phyloP scores from a whole-genome alignment of 2,329 filamentous ascomycete genomes.

The Penicillium sp. region DNA sequence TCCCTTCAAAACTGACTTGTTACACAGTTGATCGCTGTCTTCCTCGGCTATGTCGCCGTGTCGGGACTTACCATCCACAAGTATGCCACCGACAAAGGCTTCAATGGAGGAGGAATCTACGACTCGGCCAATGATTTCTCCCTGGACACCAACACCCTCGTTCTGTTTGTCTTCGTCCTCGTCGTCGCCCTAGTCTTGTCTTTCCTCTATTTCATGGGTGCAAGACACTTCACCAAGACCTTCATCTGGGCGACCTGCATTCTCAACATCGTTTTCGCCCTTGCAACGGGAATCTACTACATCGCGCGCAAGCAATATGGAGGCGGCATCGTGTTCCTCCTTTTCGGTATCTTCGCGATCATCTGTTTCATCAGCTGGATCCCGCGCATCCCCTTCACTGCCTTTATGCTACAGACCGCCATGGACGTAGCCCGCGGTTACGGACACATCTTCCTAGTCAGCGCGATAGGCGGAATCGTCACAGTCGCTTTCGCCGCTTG shows the following conservation, averaged over 20 bases:
- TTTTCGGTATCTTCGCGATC: conserved; percentile 71
- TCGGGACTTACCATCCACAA: conserved; percentile 67
- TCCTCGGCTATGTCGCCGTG: conserved; percentile 65
- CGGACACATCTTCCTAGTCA: conserved; percentile 80
- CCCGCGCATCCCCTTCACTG: conserved; percentile 78
- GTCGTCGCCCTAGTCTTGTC: conserved; percentile 65
- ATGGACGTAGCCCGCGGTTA: conserved; percentile 77
- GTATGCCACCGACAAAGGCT: conserved; percentile 56
- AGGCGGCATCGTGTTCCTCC: conserved; percentile 75
- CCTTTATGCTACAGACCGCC: conserved; percentile 75
- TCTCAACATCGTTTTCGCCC: conserved; percentile 70
- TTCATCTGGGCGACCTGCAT: conserved; percentile 92
- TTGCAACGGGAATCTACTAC: conserved; percentile 84
- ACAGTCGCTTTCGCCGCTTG: conserved; percentile 71
- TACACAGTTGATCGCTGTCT: conserved; percentile 57
- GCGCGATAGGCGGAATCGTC: conserved; percentile 68
- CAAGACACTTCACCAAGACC: conserved; percentile 71
- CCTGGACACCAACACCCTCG: conserved; percentile 73
- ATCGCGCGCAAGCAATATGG: conserved; percentile 67
- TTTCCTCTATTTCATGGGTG: conserved; percentile 65
- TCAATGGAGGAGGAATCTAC: conserved; percentile 67
- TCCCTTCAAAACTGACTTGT: neutral
- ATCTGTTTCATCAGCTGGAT: conserved; percentile 86
- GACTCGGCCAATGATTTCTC: conserved; percentile 56
- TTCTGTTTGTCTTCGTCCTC: conserved; percentile 74